These are phyloP conservation scores for Boletus tomentosulus DNA, from an alignment of 768 basidiomycete species.

Conservation along the genomic window DNA sequence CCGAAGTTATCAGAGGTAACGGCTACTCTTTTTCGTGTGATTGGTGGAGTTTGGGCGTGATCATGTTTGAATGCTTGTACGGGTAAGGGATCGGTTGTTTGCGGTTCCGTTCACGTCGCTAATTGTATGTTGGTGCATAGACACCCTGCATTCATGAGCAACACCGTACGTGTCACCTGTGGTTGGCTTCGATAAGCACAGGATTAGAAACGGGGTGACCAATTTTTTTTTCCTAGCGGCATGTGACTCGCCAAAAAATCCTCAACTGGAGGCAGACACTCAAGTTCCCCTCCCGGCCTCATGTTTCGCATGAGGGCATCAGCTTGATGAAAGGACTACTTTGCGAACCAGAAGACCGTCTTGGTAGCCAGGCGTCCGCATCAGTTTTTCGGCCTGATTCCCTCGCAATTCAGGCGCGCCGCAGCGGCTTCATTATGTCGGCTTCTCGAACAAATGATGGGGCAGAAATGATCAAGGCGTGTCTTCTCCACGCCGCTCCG, in stretches of 20 bases:
- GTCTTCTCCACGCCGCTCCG: constrained; percentile 17
- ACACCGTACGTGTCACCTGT: constrained; percentile 56
- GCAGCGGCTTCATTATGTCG: constrained; percentile 65
- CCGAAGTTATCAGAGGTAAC: constrained; percentile 85
- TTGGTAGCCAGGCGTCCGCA: constrained; percentile 70
- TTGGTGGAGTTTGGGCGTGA: constrained; percentile 98
- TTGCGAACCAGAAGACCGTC: constrained; percentile 93
- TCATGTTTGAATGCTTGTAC: constrained; percentile 94
- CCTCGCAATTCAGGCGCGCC: constrained; percentile 66
- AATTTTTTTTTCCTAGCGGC: constrained; percentile 50
- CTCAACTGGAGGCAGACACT: constrained; percentile 90
- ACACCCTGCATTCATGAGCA: constrained; percentile 94
- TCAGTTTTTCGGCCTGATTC: constrained; percentile 75
- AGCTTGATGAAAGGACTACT: constrained; percentile 85
- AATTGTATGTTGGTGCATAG: constrained; percentile 38
- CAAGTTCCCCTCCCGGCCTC: constrained; percentile 81
- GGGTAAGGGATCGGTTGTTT: constrained; percentile 51
- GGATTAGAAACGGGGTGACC: constrained; percentile 15
- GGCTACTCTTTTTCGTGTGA: constrained; percentile 95
- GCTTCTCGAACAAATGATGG: constrained; percentile 64
- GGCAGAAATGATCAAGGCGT: constrained; percentile 85
- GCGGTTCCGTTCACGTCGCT: constrained; percentile 24
- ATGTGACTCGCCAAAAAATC: constrained; percentile 95
- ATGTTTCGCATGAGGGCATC: constrained; percentile 81
- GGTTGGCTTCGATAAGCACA: constrained; percentile 18